Conservation (phyloP, 1,284 basidiomycete genomes). For the Ustilago vetiveriae region DNA sequence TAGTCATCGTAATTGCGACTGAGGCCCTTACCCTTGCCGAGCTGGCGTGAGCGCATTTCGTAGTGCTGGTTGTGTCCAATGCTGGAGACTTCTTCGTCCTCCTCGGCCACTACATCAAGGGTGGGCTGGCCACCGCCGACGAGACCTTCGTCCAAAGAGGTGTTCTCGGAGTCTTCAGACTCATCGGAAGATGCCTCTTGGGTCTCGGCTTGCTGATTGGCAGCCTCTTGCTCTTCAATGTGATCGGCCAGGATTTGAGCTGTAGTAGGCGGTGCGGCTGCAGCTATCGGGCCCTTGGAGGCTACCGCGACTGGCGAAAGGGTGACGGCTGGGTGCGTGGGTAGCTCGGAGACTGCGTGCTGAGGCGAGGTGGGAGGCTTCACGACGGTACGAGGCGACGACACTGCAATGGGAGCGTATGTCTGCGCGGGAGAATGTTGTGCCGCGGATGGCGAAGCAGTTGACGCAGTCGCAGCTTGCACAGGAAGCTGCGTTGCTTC, state of each 20-base stretch:
- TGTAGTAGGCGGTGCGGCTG: constrained; percentile 13
- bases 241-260: constrained; percentile 33
- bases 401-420: constrained; percentile 23
- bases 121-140: constrained; percentile 24
- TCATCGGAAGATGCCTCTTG: constrained; percentile 28
- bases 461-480: not conserved
- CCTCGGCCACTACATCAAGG: constrained; percentile 54
- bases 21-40: constrained; percentile 31
- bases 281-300: not conserved
- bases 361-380: not conserved
- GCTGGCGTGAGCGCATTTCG: constrained; percentile 46
- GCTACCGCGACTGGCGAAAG: not conserved
- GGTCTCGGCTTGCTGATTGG: constrained; percentile 8
- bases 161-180: constrained; percentile 20
- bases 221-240: constrained; percentile 30
- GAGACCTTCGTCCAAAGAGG: constrained; percentile 36
- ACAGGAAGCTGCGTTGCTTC: not conserved
- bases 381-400: constrained; percentile 7
- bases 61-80: constrained; percentile 37
- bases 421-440: constrained; percentile 15
- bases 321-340: not conserved
- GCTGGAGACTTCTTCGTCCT: constrained; percentile 54
- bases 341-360: not conserved
- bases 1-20: constrained; percentile 30
- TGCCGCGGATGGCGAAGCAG: not conserved